Percentiles rank a stretch among this genome's conserved stretches.
phyloP scores from a whole-genome alignment of 768 basidiomycete genomes.

The Chiua virens region DNA sequence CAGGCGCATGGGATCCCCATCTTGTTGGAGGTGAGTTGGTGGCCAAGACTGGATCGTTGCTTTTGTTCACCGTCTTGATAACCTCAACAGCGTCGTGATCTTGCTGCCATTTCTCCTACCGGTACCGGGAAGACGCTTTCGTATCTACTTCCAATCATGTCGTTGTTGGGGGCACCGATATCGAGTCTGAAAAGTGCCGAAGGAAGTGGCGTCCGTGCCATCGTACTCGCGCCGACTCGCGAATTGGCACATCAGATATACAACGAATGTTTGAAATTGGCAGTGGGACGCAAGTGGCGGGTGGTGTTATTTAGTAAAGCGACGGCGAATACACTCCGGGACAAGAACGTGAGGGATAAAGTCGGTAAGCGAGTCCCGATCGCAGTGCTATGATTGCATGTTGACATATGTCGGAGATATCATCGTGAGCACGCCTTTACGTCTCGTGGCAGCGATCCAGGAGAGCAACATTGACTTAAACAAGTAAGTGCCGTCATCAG shows the following conservation, averaged over 20 bases:
- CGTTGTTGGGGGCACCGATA: constrained; percentile 53
- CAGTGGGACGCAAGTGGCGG: constrained; percentile 80
- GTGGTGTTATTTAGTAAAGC: constrained; percentile 86
- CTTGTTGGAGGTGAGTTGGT: constrained; percentile 62
- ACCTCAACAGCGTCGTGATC: constrained; percentile 64
- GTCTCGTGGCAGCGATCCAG: constrained; percentile 80
- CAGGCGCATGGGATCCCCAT: constrained; percentile 82
- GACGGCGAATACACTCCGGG: constrained; percentile 77
- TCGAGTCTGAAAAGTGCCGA: constrained; percentile 44
- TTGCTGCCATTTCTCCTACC: constrained; percentile 94
- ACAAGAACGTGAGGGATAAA: constrained; percentile 71
- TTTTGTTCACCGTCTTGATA: not conserved
- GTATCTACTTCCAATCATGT: constrained; percentile 83
- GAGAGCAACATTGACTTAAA: constrained; percentile 61
- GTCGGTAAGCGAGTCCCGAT: constrained; percentile 53
- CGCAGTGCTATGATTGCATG: not conserved
- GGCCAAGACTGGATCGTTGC: not conserved
- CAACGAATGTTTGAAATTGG: constrained; percentile 84
- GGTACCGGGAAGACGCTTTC: constrained; percentile 97
- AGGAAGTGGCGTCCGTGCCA: constrained; percentile 66
- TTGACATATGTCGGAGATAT: constrained; percentile 56
- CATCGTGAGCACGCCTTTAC: constrained; percentile 89
- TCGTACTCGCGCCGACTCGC: constrained; percentile 89
- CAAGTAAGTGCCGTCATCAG: constrained; percentile 56
- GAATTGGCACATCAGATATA: constrained; percentile 96